Percentiles rank a stretch among this genome's conserved stretches.
phyloP scores from a whole-genome alignment of 2,329 filamentous ascomycete genomes.

The Hawksworthiomyces lignivorus region DNA sequence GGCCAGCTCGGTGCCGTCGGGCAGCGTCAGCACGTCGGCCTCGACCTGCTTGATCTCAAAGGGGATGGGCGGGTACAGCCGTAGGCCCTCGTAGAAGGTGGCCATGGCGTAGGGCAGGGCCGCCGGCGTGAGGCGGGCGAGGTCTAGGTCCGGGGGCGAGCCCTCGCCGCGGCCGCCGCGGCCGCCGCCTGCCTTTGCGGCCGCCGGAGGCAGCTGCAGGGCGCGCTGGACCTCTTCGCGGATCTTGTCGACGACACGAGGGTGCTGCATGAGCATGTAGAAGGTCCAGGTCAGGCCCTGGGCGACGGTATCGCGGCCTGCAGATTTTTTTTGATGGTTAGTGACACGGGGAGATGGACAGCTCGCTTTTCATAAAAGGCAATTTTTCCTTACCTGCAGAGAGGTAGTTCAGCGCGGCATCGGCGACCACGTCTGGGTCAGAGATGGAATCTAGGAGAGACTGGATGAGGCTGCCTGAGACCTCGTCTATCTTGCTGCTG shows the following conservation, averaged over 20 bases:
- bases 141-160: constrained; percentile 15
- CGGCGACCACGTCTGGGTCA: constrained; percentile 49
- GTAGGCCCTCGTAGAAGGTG: constrained; percentile 54
- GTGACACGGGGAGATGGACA: no score
- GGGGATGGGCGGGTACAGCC: constrained; percentile 56
- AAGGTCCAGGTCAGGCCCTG: constrained; percentile 59
- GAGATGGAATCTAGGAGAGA: constrained; percentile 50
- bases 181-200: no score
- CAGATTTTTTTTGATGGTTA: no score
- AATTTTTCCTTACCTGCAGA: constrained; percentile 49
- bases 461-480: constrained; percentile 51
- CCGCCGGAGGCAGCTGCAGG: no score
- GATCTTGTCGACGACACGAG: constrained; percentile 30
- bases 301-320: constrained; percentile 55
- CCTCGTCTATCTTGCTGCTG: constrained; percentile 27
- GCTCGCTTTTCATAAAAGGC: no score
- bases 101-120: constrained; percentile 50
- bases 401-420: constrained; percentile 59
- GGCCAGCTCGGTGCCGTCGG: constrained; percentile 53
- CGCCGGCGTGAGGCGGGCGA: constrained; percentile 31
- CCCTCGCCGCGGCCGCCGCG: constrained; percentile 7
- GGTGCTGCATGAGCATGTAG: constrained; percentile 50
- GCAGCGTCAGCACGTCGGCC: constrained; percentile 37
- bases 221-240: constrained; percentile 32
- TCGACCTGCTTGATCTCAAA: constrained; percentile 58